phyloP scores from a whole-genome alignment of 441 rosid species.

The Pelargonium cotyledonis region DNA sequence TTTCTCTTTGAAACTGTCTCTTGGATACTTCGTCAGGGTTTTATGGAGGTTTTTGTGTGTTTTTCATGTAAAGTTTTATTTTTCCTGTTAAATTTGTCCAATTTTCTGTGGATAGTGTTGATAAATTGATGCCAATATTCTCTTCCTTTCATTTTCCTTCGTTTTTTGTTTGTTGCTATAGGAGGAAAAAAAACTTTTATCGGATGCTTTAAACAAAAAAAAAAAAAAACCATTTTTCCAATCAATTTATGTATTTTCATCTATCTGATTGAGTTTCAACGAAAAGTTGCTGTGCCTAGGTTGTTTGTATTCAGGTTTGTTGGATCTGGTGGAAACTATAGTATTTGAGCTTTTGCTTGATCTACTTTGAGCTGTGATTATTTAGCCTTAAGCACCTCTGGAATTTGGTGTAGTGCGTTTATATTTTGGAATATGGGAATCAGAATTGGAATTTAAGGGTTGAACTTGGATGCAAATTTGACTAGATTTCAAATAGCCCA shows the following conservation, averaged over 20 bases:
- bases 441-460: not conserved
- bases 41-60: not conserved
- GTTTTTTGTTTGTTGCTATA: not conserved
- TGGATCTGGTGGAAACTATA: conserved; percentile 1
- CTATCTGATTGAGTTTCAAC: not conserved
- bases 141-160: not conserved
- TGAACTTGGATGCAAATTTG: not conserved
- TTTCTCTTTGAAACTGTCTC: not conserved
- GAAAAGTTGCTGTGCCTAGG: not conserved
- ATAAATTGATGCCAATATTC: not conserved
- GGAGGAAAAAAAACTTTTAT: not conserved
- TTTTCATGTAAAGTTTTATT: not conserved
- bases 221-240: not conserved
- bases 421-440: not conserved
- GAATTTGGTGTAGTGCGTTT: not conserved
- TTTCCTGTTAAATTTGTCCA: not conserved
- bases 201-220: not conserved
- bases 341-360: not conserved
- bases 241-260: not conserved
- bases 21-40: not conserved
- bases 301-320: not conserved
- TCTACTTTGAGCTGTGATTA: not conserved
- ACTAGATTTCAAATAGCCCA: not conserved
- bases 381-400: not conserved
- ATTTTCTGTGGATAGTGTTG: not conserved